phyloP scores from a whole-genome alignment of 306 rosid species.

The Lotus japonicus region DNA sequence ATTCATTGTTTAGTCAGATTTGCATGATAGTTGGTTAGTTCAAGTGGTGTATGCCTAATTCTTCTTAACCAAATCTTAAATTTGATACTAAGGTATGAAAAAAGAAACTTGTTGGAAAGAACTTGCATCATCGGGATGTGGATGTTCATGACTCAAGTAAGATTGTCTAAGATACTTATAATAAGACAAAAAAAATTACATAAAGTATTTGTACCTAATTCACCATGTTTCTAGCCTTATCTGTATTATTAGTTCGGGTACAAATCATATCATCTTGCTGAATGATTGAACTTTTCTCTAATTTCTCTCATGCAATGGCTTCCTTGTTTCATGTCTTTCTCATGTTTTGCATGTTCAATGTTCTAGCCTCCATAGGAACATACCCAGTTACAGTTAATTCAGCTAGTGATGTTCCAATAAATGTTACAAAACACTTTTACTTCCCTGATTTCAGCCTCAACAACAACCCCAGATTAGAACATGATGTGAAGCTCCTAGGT shows the following conservation, averaged over 20 bases:
- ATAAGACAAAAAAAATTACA: too few relatives aligned
- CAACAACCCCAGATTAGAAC: slow-evolving; percentile 35
- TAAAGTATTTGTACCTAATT: slow-evolving; percentile 5
- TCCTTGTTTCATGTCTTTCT: slow-evolving; percentile 1
- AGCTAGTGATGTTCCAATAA: slow-evolving; percentile 33
- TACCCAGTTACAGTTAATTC: slow-evolving; percentile 21
- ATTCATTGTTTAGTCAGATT: slow-evolving; percentile 5
- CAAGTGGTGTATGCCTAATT: neutral
- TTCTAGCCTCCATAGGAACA: slow-evolving; percentile 1
- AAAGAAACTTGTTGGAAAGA: too few relatives aligned
- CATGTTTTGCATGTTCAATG: slow-evolving; percentile 5
- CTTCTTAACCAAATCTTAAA: too few relatives aligned
- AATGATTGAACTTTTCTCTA: neutral
- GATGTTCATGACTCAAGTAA: too few relatives aligned
- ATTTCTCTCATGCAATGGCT: slow-evolving; percentile 27
- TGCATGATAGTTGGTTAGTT: neutral
- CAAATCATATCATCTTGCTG: neutral
- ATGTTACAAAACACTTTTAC: slow-evolving; percentile 48
- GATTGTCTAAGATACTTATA: too few relatives aligned
- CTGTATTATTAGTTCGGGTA: neutral
- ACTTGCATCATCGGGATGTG: too few relatives aligned
- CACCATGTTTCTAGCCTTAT: neutral
- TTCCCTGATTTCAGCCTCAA: slow-evolving; percentile 48
- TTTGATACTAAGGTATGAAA: too few relatives aligned
- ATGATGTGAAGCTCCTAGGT: slow-evolving; percentile 64